A percentile compares a stretch with the other conserved stretches of the same genome.
Conservation (phyloP, 768 basidiomycete genomes). For the Mycena vitilis region DNA sequence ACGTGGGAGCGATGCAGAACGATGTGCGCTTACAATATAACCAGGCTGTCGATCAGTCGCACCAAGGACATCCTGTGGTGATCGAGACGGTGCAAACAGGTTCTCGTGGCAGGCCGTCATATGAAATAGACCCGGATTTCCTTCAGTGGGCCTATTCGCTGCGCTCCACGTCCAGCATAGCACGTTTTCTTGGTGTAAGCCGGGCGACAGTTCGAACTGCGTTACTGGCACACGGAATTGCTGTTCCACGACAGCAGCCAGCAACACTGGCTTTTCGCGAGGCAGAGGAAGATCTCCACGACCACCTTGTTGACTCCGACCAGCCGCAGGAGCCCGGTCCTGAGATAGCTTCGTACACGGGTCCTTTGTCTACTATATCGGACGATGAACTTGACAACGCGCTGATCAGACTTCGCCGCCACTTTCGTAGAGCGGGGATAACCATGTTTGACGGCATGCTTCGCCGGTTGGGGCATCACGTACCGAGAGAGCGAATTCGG, state of each 20-base stretch:
- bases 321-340: not conserved
- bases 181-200: not conserved
- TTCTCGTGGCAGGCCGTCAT: not conserved
- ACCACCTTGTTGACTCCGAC: not conserved
- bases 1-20: not conserved
- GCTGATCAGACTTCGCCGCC: constrained; percentile 10
- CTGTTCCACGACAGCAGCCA: constrained; percentile 27
- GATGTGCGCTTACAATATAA: not conserved
- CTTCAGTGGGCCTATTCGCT: not conserved
- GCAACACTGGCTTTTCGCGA: constrained; percentile 4
- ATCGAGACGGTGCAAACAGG: not conserved
- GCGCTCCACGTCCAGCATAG: not conserved
- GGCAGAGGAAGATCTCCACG: constrained; percentile 14
- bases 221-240: constrained; percentile 32
- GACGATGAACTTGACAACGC: constrained; percentile 2
- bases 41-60: not conserved
- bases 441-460: constrained; percentile 39
- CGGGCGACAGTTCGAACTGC: constrained; percentile 6
- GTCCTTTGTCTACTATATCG: not conserved
- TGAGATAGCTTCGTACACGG: not conserved
- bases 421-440: constrained; percentile 31
- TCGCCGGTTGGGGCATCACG: constrained; percentile 18
- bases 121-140: not conserved
- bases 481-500: constrained; percentile 32
- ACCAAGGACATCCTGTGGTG: not conserved